Conservation (phyloP, 352 stramenopile genomes). For the Globisporangium heterothallicum region DNA sequence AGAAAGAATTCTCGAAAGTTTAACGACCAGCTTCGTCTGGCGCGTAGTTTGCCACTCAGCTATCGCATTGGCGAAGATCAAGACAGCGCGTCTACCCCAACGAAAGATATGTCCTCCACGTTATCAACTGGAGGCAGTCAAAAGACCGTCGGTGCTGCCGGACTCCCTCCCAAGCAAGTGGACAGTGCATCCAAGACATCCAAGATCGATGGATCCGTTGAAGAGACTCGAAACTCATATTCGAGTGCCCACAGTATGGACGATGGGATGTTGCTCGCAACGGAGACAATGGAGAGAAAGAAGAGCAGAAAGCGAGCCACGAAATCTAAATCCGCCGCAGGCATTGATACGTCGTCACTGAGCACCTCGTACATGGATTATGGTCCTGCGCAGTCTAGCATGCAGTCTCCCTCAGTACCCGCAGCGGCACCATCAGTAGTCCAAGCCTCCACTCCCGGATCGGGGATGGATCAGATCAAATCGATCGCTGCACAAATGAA, state of each 20-base stretch:
- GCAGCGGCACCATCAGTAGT: not conserved
- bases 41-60: conserved; percentile 45
- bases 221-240: not conserved
- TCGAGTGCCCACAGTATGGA: conserved; percentile 9
- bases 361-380: conserved; percentile 3
- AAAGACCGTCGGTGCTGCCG: not conserved
- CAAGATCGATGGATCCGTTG: no score
- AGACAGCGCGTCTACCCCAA: conserved; percentile 1
- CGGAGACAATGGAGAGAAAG: conserved; percentile 11
- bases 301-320: conserved; percentile 27
- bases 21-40: conserved; percentile 60
- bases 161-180: not conserved
- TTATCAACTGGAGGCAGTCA: not conserved
- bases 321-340: conserved; percentile 53
- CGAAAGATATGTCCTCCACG: conserved; percentile 2
- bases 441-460: not conserved
- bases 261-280: conserved; percentile 1
- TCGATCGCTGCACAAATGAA: conserved; percentile 72
- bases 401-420: no score
- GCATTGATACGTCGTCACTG: conserved; percentile 50
- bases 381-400: not conserved
- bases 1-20: conserved; percentile 65
- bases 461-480: conserved; percentile 65
- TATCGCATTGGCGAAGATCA: conserved; percentile 47
- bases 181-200: no score